Evolutionary conservation across 805 yeast species (phyloP), one percentile per base, ranked within the genome.

Genomic region (Geotrichum ghanense): DNA sequence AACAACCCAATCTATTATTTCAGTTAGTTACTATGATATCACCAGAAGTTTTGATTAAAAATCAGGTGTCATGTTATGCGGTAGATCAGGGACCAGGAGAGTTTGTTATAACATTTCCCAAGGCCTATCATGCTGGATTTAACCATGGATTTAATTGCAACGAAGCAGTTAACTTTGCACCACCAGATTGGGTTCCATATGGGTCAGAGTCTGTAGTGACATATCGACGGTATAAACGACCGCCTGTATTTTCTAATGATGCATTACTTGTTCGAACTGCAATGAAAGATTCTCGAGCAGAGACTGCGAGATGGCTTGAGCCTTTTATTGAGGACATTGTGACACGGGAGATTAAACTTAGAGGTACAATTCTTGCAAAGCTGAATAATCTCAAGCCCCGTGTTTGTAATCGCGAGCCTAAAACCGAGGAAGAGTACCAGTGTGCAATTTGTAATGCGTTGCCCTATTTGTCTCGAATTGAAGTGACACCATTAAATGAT

Each of bases 61-160:
- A 70, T 41, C 76, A 74, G 0, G 68, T 76, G 7, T 56, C 61
- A 2, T 66, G 73, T 40, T 71, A 63, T 48, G 76, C 73, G 22
- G 85, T 86, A 1, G 75, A 83, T 52, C 96, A 88, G 58, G 65
- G 75, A 4, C 81, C 90, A 1, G 85, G 85, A 44, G 95, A 87
- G 56, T 85, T 81, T 58, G 79, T 87, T 17, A 72, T 87, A 2
- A 87, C 95, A 0, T 87, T 81, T 57, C 96, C 96, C 1, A 81
- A 81, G 61, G 94, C 90, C 10, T 88, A 85, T 58, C 95, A 88
- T 65, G 80, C 95, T 1, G 95, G 95, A 0, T 87, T 88, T 63
- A 87, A 88, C 56, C 78, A 80, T 52, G 95, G 95, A 0, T 86
- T 76, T 60, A 87, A 87, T 59, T 54, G 56, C 45, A 60, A 60